phyloP scores from a whole-genome alignment of 345 rosid species.

The Excoecaria cochinchinensis region DNA sequence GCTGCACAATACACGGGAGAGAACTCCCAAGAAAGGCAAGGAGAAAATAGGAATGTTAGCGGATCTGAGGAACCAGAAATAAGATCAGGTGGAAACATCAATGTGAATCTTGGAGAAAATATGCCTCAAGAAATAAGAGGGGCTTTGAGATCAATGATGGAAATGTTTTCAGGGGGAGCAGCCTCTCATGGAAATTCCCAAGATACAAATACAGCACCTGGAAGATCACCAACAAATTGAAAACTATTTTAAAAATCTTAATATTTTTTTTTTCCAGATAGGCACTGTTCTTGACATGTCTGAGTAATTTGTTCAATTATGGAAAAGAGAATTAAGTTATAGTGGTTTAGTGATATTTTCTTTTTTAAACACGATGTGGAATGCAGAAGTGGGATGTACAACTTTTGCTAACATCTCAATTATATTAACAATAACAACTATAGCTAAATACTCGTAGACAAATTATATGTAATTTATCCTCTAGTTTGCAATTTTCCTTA shows the following conservation, averaged over 20 bases:
- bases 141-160: constrained; percentile 68
- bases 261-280: not conserved
- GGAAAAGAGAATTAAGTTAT: too few species aligned
- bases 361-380: too few species aligned
- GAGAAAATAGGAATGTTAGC: constrained; percentile 22
- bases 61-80: constrained; percentile 39
- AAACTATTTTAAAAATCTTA: not conserved
- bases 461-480: too few species aligned
- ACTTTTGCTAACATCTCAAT: too few species aligned
- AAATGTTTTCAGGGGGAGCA: constrained; percentile 60
- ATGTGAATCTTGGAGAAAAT: constrained; percentile 39
- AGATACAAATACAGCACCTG: constrained; percentile 29
- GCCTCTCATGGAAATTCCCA: constrained; percentile 39
- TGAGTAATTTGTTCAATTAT: too few species aligned
- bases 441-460: too few species aligned
- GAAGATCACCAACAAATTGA: constrained; percentile 38
- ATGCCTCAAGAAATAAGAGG: constrained; percentile 55
- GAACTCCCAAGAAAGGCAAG: constrained; percentile 34
- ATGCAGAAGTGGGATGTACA: too few species aligned
- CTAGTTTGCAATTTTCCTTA: too few species aligned
- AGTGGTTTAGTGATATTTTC: too few species aligned
- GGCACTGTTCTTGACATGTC: too few species aligned
- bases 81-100: constrained; percentile 44
- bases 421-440: too few species aligned
- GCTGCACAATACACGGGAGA: constrained; percentile 36